phyloP scores from a whole-genome alignment of 1,284 basidiomycete species.

The Trametes sp. region DNA sequence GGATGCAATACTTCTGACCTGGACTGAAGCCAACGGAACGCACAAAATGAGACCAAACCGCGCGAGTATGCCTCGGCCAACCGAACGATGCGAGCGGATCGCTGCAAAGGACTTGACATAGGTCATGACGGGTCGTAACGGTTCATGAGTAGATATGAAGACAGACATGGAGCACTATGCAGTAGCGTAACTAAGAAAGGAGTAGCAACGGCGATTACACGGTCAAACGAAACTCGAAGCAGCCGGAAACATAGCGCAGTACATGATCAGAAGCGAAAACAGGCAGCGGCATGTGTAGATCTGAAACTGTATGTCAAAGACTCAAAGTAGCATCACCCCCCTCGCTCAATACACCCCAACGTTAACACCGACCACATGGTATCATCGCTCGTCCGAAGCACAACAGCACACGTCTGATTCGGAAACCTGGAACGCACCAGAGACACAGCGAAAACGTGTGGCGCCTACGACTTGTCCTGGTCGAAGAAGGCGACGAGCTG shows the following conservation, averaged over 20 bases:
- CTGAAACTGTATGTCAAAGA: no score
- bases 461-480: conserved; percentile 55
- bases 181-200: conserved; percentile 10
- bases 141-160: conserved; percentile 21
- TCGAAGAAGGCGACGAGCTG: conserved; percentile 86
- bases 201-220: conserved; percentile 20
- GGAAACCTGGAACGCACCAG: no score
- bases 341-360: not conserved
- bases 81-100: no score
- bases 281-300: conserved; percentile 1
- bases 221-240: conserved; percentile 17
- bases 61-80: no score
- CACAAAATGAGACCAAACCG: no score
- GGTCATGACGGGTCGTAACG: conserved; percentile 26
- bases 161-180: conserved; percentile 16
- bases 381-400: conserved; percentile 15
- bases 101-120: conserved; percentile 10
- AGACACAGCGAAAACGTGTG: not conserved
- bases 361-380: not conserved
- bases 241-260: conserved; percentile 15
- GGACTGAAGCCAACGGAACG: no score
- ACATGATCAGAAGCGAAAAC: conserved; percentile 12
- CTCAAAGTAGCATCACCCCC: not conserved
- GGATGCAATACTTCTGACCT: no score
- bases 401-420: not conserved